Evolutionary conservation across 768 basidiomycete species (phyloP), one percentile per base, ranked within the genome.

Genomic region (Austroboletus eburneus): DNA sequence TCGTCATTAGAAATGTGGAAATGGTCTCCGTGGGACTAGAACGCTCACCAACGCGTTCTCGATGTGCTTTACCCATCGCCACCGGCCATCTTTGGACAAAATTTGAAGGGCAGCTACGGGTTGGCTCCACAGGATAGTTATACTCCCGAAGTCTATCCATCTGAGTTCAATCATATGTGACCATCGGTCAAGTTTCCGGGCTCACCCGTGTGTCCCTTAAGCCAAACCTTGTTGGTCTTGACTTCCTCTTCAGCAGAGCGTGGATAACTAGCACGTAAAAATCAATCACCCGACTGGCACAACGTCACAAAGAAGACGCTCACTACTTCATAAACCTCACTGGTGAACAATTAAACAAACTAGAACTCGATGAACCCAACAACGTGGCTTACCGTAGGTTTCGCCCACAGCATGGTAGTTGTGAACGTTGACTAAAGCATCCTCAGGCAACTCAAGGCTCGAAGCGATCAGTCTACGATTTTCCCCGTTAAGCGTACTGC

Each of bases 271-370:
- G 29, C 21, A 17, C 4, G 14, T 5, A 1, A 16, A 22, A 38
- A 9, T 13, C 9, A 14, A 22, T 49, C n/a, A 36, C 44, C 6
- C 39, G 9, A 33, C n/a, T 1, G 5, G 14, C 25, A 16, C 34
- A 16, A 9, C 21, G 22, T 20, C 22, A 35, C 8, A 12, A 35
- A n/a, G 39, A 17, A 40, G 20, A 33, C 2, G 52, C 77, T 12
- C 23, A 80, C 80, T 83, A 84, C 66, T 83, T 82, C 79, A 83
- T 82, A 60, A 77, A 81, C 38, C 81, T 71, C 6, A 77, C 81
- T 83, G 14, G 4, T 13, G 44, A 24, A 14, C 6, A 20, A 30
- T 24, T 50, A 21, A 48, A 48, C 12, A 13, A 39, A 12, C 20
- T 4, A 10, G 8, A 5, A 37, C 12, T 30, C 2, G 20, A 4